A percentile compares a stretch with the other conserved stretches of the same genome.
phyloP scores from a whole-genome alignment of 2,329 filamentous ascomycete genomes.

The Fusarium ramigenum region DNA sequence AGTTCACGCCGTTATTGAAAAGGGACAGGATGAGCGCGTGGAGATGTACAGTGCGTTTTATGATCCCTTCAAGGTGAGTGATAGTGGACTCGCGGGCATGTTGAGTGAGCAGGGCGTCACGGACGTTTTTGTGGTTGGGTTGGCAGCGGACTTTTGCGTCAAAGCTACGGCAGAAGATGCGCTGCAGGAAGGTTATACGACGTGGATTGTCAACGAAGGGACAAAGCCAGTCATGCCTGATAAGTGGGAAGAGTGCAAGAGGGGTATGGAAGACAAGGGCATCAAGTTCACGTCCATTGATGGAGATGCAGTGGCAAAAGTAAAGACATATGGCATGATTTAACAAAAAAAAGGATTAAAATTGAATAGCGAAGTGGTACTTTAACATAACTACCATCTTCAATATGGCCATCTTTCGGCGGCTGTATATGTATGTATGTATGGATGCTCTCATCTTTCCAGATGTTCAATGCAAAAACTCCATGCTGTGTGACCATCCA shows the following conservation, averaged over 20 bases:
- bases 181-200: conserved; percentile 76
- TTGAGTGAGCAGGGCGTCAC: conserved; percentile 70
- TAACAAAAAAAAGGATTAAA: conserved; percentile 27
- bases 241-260: conserved; percentile 64
- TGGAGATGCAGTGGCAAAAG: conserved; percentile 31
- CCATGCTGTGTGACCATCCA: conserved; percentile 37
- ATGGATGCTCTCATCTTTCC: conserved; percentile 39
- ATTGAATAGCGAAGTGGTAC: conserved; percentile 33
- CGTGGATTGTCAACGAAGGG: conserved; percentile 80
- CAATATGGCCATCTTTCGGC: conserved; percentile 19
- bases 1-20: conserved; percentile 76
- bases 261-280: conserved; percentile 65
- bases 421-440: conserved; percentile 36
- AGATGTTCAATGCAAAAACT: conserved; percentile 45
- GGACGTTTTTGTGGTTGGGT: conserved; percentile 84
- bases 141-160: conserved; percentile 93
- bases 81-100: conserved; percentile 68
- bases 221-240: conserved; percentile 75
- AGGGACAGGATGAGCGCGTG: conserved; percentile 76
- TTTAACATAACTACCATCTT: conserved; percentile 23
- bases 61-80: conserved; percentile 75
- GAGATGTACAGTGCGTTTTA: conserved; percentile 97
- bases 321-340: conserved; percentile 25
- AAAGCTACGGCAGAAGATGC: conserved; percentile 83
- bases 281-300: conserved; percentile 66